Percentiles rank a stretch among this genome's conserved stretches.
Evolutionary conservation across 805 yeast species (phyloP).

Genomic region (Nakazawaea sp.): DNA sequence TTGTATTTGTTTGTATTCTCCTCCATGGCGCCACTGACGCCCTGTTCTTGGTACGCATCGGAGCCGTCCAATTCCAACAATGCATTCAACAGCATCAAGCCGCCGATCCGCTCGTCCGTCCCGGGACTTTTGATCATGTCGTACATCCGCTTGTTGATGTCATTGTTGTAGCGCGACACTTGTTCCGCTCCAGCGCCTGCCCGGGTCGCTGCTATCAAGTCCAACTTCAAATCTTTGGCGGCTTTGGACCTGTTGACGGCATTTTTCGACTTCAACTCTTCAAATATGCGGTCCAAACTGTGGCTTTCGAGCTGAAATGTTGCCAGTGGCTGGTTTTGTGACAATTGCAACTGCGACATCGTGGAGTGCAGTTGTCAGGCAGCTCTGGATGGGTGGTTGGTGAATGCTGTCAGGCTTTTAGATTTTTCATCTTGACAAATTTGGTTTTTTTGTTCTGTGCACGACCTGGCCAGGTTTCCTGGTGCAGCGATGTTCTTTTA

Average conservation of each 20-base stretch:
- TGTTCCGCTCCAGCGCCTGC: slow-evolving; percentile 74
- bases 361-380: no score
- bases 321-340: slow-evolving; percentile 2
- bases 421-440: no score
- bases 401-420: no score
- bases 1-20: slow-evolving; percentile 68
- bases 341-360: slow-evolving; percentile 10
- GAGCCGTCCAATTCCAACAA: slow-evolving; percentile 81
- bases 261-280: slow-evolving; percentile 37
- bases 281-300: slow-evolving; percentile 45
- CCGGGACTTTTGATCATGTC: slow-evolving; percentile 66
- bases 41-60: slow-evolving; percentile 30
- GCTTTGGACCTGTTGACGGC: slow-evolving; percentile 43
- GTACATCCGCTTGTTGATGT: slow-evolving; percentile 79
- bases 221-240: slow-evolving; percentile 64
- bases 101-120: slow-evolving; percentile 72
- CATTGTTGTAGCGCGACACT: slow-evolving; percentile 73
- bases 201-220: slow-evolving; percentile 66
- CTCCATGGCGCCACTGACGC: slow-evolving; percentile 34
- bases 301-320: slow-evolving; percentile 33
- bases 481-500: no score
- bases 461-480: no score
- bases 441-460: no score
- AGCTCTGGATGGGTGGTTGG: no score
- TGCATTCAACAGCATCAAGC: slow-evolving; percentile 84